Base-by-base conservation (phyloP, 192 early-diverging fungal species). In the Backusella macrospora region DNA sequence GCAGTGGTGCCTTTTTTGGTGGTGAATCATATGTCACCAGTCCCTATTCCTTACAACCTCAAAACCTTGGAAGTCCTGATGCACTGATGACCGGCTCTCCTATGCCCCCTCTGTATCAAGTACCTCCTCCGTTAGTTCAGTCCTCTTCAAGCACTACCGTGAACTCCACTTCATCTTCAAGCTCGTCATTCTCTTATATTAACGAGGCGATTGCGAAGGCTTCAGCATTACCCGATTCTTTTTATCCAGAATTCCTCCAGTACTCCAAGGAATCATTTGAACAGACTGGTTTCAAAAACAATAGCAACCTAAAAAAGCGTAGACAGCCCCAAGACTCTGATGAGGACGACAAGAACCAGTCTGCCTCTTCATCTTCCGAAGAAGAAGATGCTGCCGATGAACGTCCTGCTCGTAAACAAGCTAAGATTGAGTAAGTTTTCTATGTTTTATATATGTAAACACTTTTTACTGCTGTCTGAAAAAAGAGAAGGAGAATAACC, bases 261-360 rank as follows among this genome's bases (percentile, higher is more conserved):
- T 81, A 81, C 75, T 78, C 76, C 38, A 81, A 81, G 21, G 80
- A 81, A 49, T 69, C 80, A 14, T 81, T 78, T 47, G 80, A 81
- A 49, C 80, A 81, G 63, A 64, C 76, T 45, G 72, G 75, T 15
- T 45, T 23, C 55, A n/a, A 37, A 12, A 55, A 68, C 23, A 46
- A 15, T 44, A 18, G 12, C 39, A 72, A 8, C 43, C 9, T 23
- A 9, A 62, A 52, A 72, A 74, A 34, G 29, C 67, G 43, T 29
- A n/a, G 34, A 47, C 59, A 66, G 4, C 7, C 21, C 14, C 48
- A 34, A 62, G 73, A 62, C 40, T 38, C 52, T n/a, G 65, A 74
- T 2, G 26, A 55, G 7, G 45, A 43, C n/a, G 39, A 46, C 18
- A 47, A 65, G 18, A 40, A 43, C 21, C 38, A 39, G 15, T 14